Conservation (phyloP, 148 eudicot species). For the Vaccinium corymbosum region DNA sequence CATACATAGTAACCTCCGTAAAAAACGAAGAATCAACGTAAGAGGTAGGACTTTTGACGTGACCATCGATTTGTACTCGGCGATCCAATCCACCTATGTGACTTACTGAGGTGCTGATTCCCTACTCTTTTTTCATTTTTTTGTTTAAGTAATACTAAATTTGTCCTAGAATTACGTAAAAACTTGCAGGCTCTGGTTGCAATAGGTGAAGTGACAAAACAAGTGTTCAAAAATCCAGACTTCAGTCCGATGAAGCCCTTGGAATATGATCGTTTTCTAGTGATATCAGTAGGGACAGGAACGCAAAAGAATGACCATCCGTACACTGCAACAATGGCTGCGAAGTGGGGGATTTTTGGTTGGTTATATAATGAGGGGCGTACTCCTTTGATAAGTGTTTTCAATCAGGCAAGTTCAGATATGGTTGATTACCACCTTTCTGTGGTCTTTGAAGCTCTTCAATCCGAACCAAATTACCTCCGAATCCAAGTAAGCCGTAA, state of each 20-base stretch:
- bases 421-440: slow-evolving; percentile 41
- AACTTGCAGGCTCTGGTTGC: slow-evolving; percentile 16
- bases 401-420: slow-evolving; percentile 32
- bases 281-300: slow-evolving; percentile 60
- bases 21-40: neutral
- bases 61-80: neutral
- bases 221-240: slow-evolving; percentile 29
- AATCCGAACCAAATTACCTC: slow-evolving; percentile 41
- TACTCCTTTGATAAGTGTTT: slow-evolving; percentile 35
- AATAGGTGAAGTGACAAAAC: slow-evolving; percentile 46
- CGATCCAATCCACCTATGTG: neutral
- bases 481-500: slow-evolving; percentile 43
- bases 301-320: slow-evolving; percentile 23
- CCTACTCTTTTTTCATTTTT: too few relatives aligned
- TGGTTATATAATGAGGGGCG: slow-evolving; percentile 44
- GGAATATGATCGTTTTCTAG: slow-evolving; percentile 35
- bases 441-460: slow-evolving; percentile 45
- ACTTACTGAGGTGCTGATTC: neutral
- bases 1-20: too few relatives aligned
- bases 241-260: slow-evolving; percentile 37
- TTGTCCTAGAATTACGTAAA: neutral
- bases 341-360: slow-evolving; percentile 52
- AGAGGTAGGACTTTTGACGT: too few relatives aligned
- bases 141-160: neutral
- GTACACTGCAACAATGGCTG: slow-evolving; percentile 35